Conservation (phyloP, 768 basidiomycete genomes). For the Mycena pura region DNA sequence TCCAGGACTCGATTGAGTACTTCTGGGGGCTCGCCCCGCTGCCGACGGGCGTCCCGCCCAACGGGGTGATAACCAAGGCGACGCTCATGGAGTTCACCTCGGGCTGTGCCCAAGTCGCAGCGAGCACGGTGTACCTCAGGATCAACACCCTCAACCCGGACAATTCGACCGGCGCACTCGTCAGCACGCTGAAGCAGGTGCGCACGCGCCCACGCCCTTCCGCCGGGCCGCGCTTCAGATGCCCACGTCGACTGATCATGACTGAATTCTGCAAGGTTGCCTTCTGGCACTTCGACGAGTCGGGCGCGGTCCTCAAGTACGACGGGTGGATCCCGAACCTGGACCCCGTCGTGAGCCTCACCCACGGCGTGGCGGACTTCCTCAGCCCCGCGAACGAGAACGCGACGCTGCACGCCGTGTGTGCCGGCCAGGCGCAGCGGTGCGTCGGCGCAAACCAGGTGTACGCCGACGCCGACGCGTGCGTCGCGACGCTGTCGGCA, state of each 20-base stretch:
- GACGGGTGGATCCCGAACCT: background rate
- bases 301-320: background rate
- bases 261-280: no score
- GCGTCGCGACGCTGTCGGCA: background rate
- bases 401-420: background rate
- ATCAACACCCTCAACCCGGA: slow-evolving; percentile 4
- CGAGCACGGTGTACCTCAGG: slow-evolving; percentile 11
- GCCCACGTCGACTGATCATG: no score
- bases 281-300: slow-evolving; percentile 7
- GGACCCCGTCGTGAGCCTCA: background rate
- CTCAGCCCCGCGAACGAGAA: background rate
- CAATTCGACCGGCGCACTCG: background rate
- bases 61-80: background rate
- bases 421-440: background rate
- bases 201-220: background rate
- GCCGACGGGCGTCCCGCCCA: background rate
- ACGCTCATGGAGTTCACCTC: slow-evolving; percentile 5
- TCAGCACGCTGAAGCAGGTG: slow-evolving; percentile 5
- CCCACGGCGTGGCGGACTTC: background rate
- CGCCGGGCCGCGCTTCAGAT: background rate
- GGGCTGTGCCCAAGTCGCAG: slow-evolving; percentile 8
- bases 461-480: background rate
- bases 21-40: slow-evolving; percentile 7
- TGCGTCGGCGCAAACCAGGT: background rate
- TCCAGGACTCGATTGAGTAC: slow-evolving; percentile 8